Evolutionary conservation across 2,329 filamentous ascomycete species (phyloP), one percentile per base, ranked within the genome.

Genomic region (Ramularia endophylla): DNA sequence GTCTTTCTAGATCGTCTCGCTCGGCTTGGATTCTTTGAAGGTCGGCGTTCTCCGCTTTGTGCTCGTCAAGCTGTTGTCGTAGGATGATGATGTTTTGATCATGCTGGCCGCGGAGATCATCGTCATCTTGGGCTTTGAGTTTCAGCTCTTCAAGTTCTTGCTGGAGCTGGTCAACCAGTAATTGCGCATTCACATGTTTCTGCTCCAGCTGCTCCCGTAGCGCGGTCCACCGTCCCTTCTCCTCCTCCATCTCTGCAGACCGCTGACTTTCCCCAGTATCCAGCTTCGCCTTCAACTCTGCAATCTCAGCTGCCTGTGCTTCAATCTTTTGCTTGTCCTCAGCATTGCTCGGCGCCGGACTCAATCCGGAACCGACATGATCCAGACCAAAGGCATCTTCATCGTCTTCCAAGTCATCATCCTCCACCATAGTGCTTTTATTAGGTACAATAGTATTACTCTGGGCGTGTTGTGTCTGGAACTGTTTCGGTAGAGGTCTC

Each of bases 371-470:
- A 2, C 46, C 41, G 12, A 47, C 48, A 43, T 56, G 53, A 28
- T 57, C 53, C 13, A 57, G 42, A 4, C 41, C 50, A 27, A 59
- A 59, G 0, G 47, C 52, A 35, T 55, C 50, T 36, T 54, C 53
- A 32, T 55, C 53, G 11, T 55, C 54, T 17, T 73, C 77, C 40
- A 82, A 74, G 53, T 94, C 88, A 51, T 94, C 89, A 60, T 97
- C 92, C 63, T 98, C 92, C 1, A 97, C 80, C 82, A 97, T 89
- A 1, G 86, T 95, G 57, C 90, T 94, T 68, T 97, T 98, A 61
- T 95, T 97, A 1, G 92, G 92, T 22, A 97, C 85, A 56, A 97
- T 94, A 0, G 88, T 97, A 60, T 94, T 97, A 60, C 85, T 90
- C 61, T 95, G 89, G 6, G 22, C 22, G 11, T 25, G 22, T 25